Conservation (phyloP, 495 filamentous ascomycete species). For the Entonaema liquescens region DNA sequence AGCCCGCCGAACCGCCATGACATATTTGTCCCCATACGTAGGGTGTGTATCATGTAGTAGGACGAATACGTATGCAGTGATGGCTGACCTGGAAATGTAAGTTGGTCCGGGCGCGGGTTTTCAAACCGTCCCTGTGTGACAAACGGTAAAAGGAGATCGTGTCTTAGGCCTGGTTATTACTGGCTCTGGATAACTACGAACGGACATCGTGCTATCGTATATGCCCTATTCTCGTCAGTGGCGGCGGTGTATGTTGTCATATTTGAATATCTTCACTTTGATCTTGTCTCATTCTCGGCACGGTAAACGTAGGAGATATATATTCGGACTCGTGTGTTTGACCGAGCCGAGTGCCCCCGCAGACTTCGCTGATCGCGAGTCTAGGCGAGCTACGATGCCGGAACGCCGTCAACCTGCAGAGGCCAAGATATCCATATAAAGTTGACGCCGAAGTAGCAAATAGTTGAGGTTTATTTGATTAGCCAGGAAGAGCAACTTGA, state of each 20-base stretch:
- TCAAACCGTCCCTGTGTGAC: no score
- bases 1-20: no score
- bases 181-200: neutral
- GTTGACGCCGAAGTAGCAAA: neutral
- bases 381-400: neutral
- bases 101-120: no score
- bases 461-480: neutral
- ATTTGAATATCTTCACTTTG: neutral
- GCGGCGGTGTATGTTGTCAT: neutral
- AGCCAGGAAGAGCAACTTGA: neutral
- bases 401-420: neutral
- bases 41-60: no score
- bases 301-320: neutral
- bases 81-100: no score
- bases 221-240: neutral
- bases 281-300: neutral
- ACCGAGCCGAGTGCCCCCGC: slow-evolving; percentile 21
- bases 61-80: no score
- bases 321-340: slow-evolving; percentile 21
- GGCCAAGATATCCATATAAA: slow-evolving; percentile 13
- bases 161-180: neutral
- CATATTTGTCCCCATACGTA: no score
- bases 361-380: slow-evolving; percentile 4
- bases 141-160: no score
- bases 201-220: no score